These are phyloP conservation scores for Emergomyces orientalis DNA, from an alignment of 2,329 filamentous ascomycete genomes.

Conservation along the genomic window DNA sequence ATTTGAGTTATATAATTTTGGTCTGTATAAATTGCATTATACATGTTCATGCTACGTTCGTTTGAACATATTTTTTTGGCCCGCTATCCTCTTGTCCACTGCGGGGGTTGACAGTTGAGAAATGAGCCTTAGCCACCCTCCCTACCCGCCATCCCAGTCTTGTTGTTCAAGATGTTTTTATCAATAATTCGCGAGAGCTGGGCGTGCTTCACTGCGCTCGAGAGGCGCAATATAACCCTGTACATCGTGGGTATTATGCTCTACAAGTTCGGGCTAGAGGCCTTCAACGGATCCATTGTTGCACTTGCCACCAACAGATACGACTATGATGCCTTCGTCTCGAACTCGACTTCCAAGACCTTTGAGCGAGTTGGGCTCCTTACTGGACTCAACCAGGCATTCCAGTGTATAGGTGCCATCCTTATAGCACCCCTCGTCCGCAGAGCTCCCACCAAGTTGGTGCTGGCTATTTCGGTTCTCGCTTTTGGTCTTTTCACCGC, in stretches of 20 bases:
- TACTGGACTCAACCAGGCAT: constrained; percentile 43
- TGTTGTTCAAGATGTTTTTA: neutral
- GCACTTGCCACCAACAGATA: constrained; percentile 44
- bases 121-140: neutral
- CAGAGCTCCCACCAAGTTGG: constrained; percentile 40
- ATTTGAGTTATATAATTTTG: neutral
- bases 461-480: constrained; percentile 38
- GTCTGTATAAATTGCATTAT: neutral
- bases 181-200: constrained; percentile 15
- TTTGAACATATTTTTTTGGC: neutral
- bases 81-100: constrained; percentile 9
- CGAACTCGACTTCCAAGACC: constrained; percentile 29
- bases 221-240: constrained; percentile 39
- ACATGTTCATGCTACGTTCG: neutral
- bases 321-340: constrained; percentile 35
- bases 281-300: constrained; percentile 44
- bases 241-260: constrained; percentile 45
- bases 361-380: constrained; percentile 42
- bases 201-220: constrained; percentile 29
- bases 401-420: constrained; percentile 44
- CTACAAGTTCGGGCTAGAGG: constrained; percentile 45
- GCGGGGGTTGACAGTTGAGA: neutral
- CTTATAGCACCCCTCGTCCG: constrained; percentile 44
- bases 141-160: neutral
- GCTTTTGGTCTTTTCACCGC: constrained; percentile 42